Conservation (phyloP, 805 yeast species). For the Candida koratica region DNA sequence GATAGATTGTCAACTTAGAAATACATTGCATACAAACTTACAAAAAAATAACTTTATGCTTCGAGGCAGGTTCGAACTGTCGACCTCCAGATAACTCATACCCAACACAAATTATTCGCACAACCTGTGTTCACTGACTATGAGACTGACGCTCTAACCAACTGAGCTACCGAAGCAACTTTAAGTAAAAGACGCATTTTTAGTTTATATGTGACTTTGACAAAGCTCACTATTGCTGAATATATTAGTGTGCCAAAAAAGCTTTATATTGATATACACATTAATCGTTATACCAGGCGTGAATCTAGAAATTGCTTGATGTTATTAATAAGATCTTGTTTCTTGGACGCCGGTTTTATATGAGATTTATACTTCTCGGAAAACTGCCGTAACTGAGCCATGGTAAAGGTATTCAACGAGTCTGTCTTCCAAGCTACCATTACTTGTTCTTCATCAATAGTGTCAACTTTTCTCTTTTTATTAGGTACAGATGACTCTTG, state of each 20-base stretch:
- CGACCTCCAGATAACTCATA: slow-evolving; percentile 42
- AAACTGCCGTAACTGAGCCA: slow-evolving; percentile 41
- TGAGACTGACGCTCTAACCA: slow-evolving; percentile 29
- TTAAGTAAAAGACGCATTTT: background rate
- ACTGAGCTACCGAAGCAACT: slow-evolving; percentile 26
- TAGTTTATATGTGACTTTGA: too few species aligned
- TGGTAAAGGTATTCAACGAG: slow-evolving; percentile 33
- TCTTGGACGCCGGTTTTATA: slow-evolving; percentile 36
- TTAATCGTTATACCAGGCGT: slow-evolving; percentile 6
- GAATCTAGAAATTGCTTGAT: slow-evolving; percentile 31
- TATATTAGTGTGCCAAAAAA: slow-evolving; percentile 26
- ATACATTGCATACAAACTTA: background rate
- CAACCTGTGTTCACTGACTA: slow-evolving; percentile 9
- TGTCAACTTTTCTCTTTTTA: slow-evolving; percentile 12
- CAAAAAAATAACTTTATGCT: slow-evolving; percentile 24
- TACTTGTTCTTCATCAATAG: slow-evolving; percentile 36
- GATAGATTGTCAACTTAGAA: background rate
- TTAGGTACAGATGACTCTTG: background rate
- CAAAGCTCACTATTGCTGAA: too few species aligned
- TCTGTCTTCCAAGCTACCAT: slow-evolving; percentile 40
- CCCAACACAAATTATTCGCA: slow-evolving; percentile 3
- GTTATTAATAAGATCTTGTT: slow-evolving; percentile 41
- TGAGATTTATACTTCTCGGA: slow-evolving; percentile 29
- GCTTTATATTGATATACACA: background rate
- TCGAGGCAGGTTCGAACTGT: slow-evolving; percentile 48